Evolutionary conservation across 208 protist genomes (phyloP).

Genomic region (Wallacemonas sp.): DNA sequence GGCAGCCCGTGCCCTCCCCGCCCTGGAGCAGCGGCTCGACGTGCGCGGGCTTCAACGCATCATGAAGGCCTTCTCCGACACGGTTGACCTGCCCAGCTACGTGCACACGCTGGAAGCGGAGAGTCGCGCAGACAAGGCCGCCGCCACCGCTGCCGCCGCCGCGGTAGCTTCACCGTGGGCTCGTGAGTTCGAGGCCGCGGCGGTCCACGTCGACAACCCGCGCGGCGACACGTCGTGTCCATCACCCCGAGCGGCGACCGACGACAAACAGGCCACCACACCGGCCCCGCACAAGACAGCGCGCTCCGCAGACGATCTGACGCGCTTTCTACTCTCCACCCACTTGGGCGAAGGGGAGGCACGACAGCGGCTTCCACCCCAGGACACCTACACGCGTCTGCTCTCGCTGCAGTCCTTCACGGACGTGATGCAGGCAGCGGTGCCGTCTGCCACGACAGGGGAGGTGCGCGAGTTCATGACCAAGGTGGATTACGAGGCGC

Average conservation of each 20-base stretch:
- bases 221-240: too few species aligned
- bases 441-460: conserved; percentile 36
- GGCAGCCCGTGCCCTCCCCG: conserved; percentile 2
- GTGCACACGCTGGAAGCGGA: background rate
- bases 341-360: background rate
- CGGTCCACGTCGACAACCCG: too few species aligned
- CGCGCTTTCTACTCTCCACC: background rate
- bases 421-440: conserved; percentile 22
- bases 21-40: conserved; percentile 36
- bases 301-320: conserved; percentile 21
- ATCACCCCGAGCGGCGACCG: too few species aligned
- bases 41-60: conserved; percentile 30
- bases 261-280: too few species aligned
- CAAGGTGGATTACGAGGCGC: conserved; percentile 74
- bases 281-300: background rate
- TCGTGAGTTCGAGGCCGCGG: too few species aligned
- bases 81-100: background rate
- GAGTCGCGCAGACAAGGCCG: background rate
- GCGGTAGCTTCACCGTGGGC: too few species aligned
- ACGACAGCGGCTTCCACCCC: background rate
- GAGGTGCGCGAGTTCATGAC: conserved; percentile 67
- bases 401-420: conserved; percentile 33
- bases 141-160: background rate
- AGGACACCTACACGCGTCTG: conserved; percentile 20
- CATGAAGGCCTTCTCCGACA: conserved; percentile 34